These are phyloP conservation scores for Plantago ovata DNA, from an alignment of 257 asterid species.

Conservation along the genomic window DNA sequence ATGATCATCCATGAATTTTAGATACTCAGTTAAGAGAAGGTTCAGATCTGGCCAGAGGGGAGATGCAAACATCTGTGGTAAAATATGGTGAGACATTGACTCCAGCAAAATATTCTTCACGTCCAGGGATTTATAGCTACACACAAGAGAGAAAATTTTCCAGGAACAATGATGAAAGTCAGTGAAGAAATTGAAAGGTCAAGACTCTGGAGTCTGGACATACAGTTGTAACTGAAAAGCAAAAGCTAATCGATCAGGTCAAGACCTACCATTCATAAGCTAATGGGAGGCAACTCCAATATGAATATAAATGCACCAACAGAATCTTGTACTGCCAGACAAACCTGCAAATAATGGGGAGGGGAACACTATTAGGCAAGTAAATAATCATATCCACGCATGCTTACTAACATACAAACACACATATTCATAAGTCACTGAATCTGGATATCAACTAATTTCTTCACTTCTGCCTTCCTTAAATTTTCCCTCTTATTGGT, in stretches of 20 bases:
- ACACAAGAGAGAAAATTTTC: constrained; percentile 24
- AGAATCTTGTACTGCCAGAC: constrained; percentile 85
- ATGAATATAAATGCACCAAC: constrained; percentile 85
- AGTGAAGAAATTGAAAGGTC: constrained; percentile 8
- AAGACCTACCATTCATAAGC: constrained; percentile 74
- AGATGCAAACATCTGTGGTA: constrained; percentile 89
- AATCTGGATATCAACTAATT: no score
- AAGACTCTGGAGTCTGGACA: constrained; percentile 5
- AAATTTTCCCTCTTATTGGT: no score
- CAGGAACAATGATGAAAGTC: constrained; percentile 16
- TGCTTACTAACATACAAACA: not conserved
- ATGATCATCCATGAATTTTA: constrained; percentile 91
- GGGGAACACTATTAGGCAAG: constrained; percentile 5
- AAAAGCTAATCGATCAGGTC: not conserved
- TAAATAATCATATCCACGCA: not conserved
- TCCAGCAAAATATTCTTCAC: constrained; percentile 95
- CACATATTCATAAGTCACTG: no score
- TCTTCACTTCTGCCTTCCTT: no score
- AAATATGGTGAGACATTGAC: constrained; percentile 80
- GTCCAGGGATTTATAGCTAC: constrained; percentile 87
- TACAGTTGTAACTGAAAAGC: constrained; percentile 15
- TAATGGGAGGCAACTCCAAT: constrained; percentile 82
- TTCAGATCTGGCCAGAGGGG: constrained; percentile 78
- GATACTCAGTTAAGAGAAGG: constrained; percentile 58
- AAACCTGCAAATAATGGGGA: constrained; percentile 51